These are phyloP conservation scores for Boletus reticuloceps DNA, from an alignment of 768 basidiomycete species.

Conservation along the genomic window DNA sequence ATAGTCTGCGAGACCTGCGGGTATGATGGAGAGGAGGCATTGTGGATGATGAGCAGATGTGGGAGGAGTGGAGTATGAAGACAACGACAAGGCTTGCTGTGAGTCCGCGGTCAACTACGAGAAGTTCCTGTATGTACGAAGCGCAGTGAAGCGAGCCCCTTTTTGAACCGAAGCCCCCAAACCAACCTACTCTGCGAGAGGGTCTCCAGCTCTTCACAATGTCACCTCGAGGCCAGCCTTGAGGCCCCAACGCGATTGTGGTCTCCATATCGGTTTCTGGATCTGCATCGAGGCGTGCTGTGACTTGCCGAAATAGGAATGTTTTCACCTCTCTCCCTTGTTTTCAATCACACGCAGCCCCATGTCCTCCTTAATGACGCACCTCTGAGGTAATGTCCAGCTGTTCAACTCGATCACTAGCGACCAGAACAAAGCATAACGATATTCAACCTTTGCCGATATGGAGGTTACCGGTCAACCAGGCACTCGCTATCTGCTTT, in stretches of 20 bases:
- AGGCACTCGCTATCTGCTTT: neutral
- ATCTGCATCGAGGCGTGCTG: conserved; percentile 27
- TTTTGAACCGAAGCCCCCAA: conserved; percentile 31
- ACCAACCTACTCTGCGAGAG: conserved; percentile 15
- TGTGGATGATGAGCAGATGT: neutral
- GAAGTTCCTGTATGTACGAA: conserved; percentile 8
- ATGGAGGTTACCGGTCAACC: neutral
- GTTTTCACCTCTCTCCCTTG: conserved; percentile 10
- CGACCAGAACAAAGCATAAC: conserved; percentile 9
- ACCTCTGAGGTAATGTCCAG: conserved; percentile 6
- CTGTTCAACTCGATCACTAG: neutral
- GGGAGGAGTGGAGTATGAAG: neutral
- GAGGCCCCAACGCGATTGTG: conserved; percentile 28
- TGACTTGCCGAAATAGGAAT: conserved; percentile 6
- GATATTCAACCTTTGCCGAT: conserved; percentile 7
- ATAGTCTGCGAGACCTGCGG: conserved; percentile 46
- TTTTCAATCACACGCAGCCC: conserved; percentile 7
- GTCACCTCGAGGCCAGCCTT: conserved; percentile 41
- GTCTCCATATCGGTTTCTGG: conserved; percentile 23
- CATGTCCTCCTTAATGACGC: conserved; percentile 1
- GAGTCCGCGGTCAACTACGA: neutral
- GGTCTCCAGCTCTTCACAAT: conserved; percentile 31
- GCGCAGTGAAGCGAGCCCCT: conserved; percentile 14
- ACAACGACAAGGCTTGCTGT: neutral
- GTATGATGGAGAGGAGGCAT: conserved; percentile 35